Evolutionary conservation across 257 asterid genomes (phyloP).

Genomic region (Linaria vulgaris): DNA sequence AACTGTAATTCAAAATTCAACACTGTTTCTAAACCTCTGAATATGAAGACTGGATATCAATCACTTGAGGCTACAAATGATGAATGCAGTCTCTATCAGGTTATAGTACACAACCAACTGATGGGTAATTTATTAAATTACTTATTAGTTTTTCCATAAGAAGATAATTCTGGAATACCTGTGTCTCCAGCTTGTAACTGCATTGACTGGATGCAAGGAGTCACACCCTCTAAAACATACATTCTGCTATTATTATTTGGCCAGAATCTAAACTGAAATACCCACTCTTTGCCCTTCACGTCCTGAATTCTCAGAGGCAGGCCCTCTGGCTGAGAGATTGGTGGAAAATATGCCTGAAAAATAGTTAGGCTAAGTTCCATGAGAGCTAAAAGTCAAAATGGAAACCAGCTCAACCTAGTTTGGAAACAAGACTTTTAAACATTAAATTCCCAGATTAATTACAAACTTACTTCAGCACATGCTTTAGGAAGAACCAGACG

Average conservation of each 20-base stretch:
- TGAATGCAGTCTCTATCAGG: background rate
- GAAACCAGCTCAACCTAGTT: background rate
- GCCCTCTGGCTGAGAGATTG: conserved; percentile 96
- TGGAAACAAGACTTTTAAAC: conserved; percentile 10
- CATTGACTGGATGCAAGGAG: conserved; percentile 98
- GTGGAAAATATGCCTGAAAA: conserved; percentile 92
- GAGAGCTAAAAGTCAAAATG: conserved; percentile 9
- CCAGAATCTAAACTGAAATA: conserved; percentile 95
- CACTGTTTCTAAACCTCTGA: background rate
- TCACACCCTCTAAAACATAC: conserved; percentile 96
- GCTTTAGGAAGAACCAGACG: conserved; percentile 99
- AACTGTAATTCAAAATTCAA: background rate
- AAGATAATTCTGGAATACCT: conserved; percentile 40
- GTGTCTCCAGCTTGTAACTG: conserved; percentile 98
- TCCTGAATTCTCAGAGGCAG: conserved; percentile 98
- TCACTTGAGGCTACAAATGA: background rate
- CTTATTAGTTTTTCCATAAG: background rate
- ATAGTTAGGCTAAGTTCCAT: conserved; percentile 13
- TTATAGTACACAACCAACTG: background rate
- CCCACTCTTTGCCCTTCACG: conserved; percentile 96
- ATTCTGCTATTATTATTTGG: conserved; percentile 95
- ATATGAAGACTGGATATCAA: no score
- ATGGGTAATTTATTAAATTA: background rate
- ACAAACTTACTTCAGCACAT: conserved; percentile 86
- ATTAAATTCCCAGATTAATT: conserved; percentile 7